Evolutionary conservation across 495 filamentous ascomycete genomes (phyloP).

Genomic region (Penicillium macrosclerotiorum): DNA sequence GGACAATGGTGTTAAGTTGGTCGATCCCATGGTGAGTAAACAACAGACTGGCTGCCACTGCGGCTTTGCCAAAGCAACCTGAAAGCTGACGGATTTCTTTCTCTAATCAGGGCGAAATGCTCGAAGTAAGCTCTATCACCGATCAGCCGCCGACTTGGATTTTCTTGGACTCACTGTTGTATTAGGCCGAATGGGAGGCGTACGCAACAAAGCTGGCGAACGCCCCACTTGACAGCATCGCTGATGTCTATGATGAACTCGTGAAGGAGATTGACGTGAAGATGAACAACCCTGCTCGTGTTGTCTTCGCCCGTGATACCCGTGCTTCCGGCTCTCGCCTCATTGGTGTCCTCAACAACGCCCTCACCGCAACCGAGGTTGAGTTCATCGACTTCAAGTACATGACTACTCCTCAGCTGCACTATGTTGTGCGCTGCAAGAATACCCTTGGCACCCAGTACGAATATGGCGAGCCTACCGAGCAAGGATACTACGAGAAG

Average conservation of each 20-base stretch:
- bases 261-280: slow-evolving; percentile 72
- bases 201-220: slow-evolving; percentile 88
- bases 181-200: slow-evolving; percentile 76
- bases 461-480: slow-evolving; percentile 82
- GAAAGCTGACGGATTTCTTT: neutral
- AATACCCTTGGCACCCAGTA: slow-evolving; percentile 83
- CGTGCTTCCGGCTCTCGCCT: slow-evolving; percentile 85
- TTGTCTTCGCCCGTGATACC: slow-evolving; percentile 91
- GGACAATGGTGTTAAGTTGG: slow-evolving; percentile 97
- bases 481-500: slow-evolving; percentile 94
- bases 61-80: too few relatives aligned
- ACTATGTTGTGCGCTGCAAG: slow-evolving; percentile 91
- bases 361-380: slow-evolving; percentile 69
- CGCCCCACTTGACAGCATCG: slow-evolving; percentile 67
- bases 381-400: slow-evolving; percentile 78
- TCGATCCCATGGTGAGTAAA: slow-evolving; percentile 79
- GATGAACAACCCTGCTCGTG: slow-evolving; percentile 63
- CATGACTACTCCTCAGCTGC: slow-evolving; percentile 92
- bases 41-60: too few relatives aligned
- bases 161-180: slow-evolving; percentile 7
- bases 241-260: slow-evolving; percentile 71
- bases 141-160: neutral
- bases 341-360: slow-evolving; percentile 70
- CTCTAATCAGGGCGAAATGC: slow-evolving; percentile 78
- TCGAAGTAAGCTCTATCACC: slow-evolving; percentile 58